Evolutionary conservation across 139 green algal genomes (phyloP).

Genomic region (Coelastrella sp.): DNA sequence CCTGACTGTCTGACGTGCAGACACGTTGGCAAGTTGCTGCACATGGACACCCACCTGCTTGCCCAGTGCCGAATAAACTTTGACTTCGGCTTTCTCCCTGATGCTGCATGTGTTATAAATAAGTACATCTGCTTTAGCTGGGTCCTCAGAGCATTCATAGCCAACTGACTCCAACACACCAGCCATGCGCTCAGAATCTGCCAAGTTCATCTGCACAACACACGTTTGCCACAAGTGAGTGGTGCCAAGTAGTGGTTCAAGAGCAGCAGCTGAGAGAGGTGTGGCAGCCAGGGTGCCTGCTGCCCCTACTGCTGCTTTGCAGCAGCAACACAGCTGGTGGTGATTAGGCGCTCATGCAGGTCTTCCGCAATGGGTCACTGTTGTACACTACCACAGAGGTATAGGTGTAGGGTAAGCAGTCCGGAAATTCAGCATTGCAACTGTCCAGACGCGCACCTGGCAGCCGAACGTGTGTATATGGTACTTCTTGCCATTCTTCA

Average conservation of each 20-base stretch:
- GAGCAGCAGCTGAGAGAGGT: background rate
- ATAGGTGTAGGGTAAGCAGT: too few relatives aligned
- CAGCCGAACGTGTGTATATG: slow-evolving; percentile 98
- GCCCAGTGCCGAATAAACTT: slow-evolving; percentile 94
- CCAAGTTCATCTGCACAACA: slow-evolving; percentile 93
- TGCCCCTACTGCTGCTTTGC: background rate
- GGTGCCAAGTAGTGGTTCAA: background rate
- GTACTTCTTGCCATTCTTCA: slow-evolving; percentile 83
- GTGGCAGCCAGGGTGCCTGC: background rate
- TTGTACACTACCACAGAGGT: too few relatives aligned
- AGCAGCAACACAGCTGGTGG: background rate
- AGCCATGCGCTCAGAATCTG: slow-evolving; percentile 97
- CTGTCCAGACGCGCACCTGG: slow-evolving; percentile 64
- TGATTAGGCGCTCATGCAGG: too few relatives aligned
- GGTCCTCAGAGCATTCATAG: slow-evolving; percentile 84
- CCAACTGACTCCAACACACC: slow-evolving; percentile 89
- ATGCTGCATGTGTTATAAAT: slow-evolving; percentile 99
- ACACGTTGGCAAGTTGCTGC: too few relatives aligned
- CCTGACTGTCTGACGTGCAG: too few relatives aligned
- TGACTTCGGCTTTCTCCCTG: slow-evolving; percentile 96
- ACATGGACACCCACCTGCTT: slow-evolving; percentile 50
- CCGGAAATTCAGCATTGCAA: too few relatives aligned
- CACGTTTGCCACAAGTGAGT: background rate
- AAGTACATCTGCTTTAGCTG: slow-evolving; percentile 89
- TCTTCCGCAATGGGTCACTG: too few relatives aligned